These are phyloP conservation scores for Paxillus ammoniavirescens DNA, from an alignment of 768 basidiomycete species.

Conservation along the genomic window DNA sequence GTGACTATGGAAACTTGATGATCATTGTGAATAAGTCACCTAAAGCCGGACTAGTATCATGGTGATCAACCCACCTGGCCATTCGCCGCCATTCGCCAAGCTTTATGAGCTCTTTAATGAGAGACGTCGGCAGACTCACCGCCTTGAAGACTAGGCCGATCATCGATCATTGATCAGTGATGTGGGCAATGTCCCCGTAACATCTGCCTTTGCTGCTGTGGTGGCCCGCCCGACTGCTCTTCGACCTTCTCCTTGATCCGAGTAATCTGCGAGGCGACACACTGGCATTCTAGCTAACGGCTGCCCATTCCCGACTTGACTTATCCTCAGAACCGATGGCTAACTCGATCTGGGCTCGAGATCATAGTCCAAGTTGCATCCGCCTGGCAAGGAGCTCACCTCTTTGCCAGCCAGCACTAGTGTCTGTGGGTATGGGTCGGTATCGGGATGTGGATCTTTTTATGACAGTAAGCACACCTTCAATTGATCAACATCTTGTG, in stretches of 20 bases:
- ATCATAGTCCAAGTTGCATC: constrained; percentile 8
- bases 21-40: no score
- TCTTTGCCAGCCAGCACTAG: constrained; percentile 98
- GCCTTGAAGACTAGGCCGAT: no score
- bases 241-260: constrained; percentile 98
- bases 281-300: neutral
- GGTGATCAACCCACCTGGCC: no score
- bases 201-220: constrained; percentile 96
- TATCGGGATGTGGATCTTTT: neutral
- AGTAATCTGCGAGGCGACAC: constrained; percentile 56
- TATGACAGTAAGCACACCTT: constrained; percentile 53
- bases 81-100: no score
- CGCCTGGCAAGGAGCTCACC: constrained; percentile 42
- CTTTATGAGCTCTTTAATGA: no score
- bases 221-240: constrained; percentile 97
- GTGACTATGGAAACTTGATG: no score
- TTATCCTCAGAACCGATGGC: constrained; percentile 91
- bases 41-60: no score
- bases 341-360: constrained; percentile 73
- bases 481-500: constrained; percentile 76
- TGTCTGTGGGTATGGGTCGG: constrained; percentile 50
- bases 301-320: constrained; percentile 41
- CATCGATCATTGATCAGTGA: no score
- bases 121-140: no score
- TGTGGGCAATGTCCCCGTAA: no score